Percentiles rank a stretch among this genome's conserved stretches.
Conservation (phyloP, 345 rosid species). For the Pistacia vera region DNA sequence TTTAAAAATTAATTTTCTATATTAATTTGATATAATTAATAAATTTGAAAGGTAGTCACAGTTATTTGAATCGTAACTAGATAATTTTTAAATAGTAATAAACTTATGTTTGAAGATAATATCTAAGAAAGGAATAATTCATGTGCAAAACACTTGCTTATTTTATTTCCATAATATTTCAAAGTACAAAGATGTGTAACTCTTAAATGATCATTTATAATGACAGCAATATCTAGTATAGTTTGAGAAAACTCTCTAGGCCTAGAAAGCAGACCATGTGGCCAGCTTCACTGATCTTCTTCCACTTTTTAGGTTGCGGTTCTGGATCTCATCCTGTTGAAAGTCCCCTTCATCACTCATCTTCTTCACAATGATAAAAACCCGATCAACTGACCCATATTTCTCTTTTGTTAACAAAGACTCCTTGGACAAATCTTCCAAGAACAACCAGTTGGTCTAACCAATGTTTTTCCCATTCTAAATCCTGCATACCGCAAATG, state of each 20-base stretch:
- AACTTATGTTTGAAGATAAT: too few relatives aligned
- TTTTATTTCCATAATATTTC: too few relatives aligned
- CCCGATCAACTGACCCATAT: constrained; percentile 27
- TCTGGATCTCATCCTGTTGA: constrained; percentile 26
- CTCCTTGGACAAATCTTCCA: constrained; percentile 27
- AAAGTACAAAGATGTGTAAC: too few relatives aligned
- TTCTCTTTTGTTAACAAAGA: constrained; percentile 31
- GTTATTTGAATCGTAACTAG: too few relatives aligned
- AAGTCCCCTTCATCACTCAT: constrained; percentile 31
- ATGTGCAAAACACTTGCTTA: too few relatives aligned
- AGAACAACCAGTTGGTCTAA: constrained; percentile 32
- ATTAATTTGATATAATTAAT: too few relatives aligned
- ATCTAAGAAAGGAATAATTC: too few relatives aligned
- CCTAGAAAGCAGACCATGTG: constrained; percentile 41
- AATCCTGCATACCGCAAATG: constrained; percentile 23
- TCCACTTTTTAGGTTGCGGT: constrained; percentile 24
- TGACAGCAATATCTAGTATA: constrained; percentile 22
- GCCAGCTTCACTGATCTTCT: constrained; percentile 20
- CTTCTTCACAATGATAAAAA: constrained; percentile 36
- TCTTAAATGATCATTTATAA: background rate
- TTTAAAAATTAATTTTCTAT: too few relatives aligned
- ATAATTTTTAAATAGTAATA: too few relatives aligned
- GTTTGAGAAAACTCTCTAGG: constrained; percentile 18
- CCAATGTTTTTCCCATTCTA: constrained; percentile 34
- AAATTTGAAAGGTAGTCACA: too few relatives aligned